Conservation (phyloP, 1,139 yeast genomes). For the Geotrichum aggregatum region DNA sequence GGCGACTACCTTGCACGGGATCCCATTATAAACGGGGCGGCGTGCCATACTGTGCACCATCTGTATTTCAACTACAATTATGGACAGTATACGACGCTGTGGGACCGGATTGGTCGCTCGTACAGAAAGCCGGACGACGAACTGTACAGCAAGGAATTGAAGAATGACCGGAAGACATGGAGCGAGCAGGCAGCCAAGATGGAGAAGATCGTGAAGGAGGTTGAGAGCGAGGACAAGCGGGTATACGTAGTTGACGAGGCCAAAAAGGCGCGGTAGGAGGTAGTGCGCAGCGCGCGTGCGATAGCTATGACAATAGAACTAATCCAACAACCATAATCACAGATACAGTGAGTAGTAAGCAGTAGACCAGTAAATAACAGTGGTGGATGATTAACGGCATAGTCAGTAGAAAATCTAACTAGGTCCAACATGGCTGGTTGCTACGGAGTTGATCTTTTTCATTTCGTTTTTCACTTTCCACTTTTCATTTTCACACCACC, state of each 20-base stretch:
- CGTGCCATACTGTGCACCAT: constrained; percentile 96
- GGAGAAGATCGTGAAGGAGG: constrained; percentile 73
- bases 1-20: constrained; percentile 92
- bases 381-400: no score
- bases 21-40: constrained; percentile 94
- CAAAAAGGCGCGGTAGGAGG: constrained; percentile 23
- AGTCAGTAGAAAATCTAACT: no score
- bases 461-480: background rate
- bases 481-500: background rate
- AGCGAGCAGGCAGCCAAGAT: constrained; percentile 65
- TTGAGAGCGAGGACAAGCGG: constrained; percentile 71
- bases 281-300: no score
- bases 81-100: constrained; percentile 94
- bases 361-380: no score
- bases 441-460: no score
- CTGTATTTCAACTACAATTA: constrained; percentile 94
- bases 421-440: no score
- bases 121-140: constrained; percentile 90
- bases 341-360: no score
- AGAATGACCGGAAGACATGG: constrained; percentile 62
- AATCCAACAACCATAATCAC: no score
- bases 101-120: constrained; percentile 95
- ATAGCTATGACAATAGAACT: no score
- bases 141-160: constrained; percentile 63
- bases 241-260: constrained; percentile 42